Percentiles rank a stretch among this genome's conserved stretches.
These are phyloP conservation scores for Ophiosphaerella korrae DNA, from an alignment of 2,329 filamentous ascomycete genomes.

Conservation along the genomic window DNA sequence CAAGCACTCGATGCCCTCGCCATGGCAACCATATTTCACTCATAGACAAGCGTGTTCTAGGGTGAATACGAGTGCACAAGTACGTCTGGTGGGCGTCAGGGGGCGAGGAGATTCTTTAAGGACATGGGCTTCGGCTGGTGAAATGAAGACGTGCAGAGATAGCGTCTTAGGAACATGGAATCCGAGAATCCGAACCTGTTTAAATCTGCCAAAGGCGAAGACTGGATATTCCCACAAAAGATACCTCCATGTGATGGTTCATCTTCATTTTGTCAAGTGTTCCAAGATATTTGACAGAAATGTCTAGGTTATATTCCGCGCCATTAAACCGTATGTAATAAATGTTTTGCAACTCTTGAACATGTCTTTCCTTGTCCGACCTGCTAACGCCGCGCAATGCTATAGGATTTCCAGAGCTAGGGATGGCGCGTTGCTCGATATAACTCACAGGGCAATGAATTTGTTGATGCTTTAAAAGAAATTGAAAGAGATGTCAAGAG, in stretches of 20 bases:
- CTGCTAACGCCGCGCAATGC: not conserved
- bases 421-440: conserved; percentile 8
- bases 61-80: conserved; percentile 11
- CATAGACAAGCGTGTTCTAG: conserved; percentile 13
- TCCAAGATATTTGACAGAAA: too few relatives aligned
- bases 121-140: not conserved
- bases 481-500: not conserved
- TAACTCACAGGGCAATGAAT: conserved; percentile 1
- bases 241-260: too few relatives aligned
- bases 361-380: conserved; percentile 9
- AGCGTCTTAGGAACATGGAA: not conserved
- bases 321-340: not conserved
- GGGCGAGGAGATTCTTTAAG: not conserved
- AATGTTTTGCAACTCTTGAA: not conserved
- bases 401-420: conserved; percentile 5
- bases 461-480: not conserved
- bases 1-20: conserved; percentile 10
- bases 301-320: not conserved
- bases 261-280: not conserved
- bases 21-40: conserved; percentile 15
- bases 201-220: conserved; percentile 11
- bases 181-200: conserved; percentile 11
- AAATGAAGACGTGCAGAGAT: not conserved
- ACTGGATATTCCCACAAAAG: not conserved
- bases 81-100: not conserved